Evolutionary conservation across 345 rosid genomes (phyloP), one percentile per base, ranked within the genome.

Genomic region (Salix viminalis): DNA sequence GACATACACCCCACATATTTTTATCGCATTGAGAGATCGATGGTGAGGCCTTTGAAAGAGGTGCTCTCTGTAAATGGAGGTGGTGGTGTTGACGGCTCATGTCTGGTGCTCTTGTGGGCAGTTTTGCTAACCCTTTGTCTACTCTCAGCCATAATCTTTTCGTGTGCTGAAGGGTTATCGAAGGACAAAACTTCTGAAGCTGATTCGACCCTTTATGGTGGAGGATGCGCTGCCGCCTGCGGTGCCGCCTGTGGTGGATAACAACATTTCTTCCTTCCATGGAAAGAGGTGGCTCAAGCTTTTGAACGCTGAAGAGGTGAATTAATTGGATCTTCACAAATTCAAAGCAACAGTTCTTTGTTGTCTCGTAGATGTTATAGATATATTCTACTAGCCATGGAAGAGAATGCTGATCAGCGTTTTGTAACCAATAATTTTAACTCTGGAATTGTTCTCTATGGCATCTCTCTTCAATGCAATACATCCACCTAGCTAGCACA

Each of bases 141-240:
- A 41, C 67, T 91, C 46, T 88, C 86, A 19, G 88, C 85, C 82
- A 72, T 86, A 21, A 61, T 92, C 73, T 86, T 90, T 64, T 82
- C 87, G 21, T 90, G 93, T 65, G 86, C 90, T 15, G 84, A 87
- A 8, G 94, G 93, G 28, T 82, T 60, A 11, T 79, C 91, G 30
- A 69, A 82, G 67, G 85, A 69, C 48, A 81, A 56, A 54, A 19
- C 79, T n/a, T 56, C 75, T 58, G 76, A 79, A 1, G 77, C 50
- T 1, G 81, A 82, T n/a, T 61, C 88, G 4, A 42, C 56, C 76
- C 6, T 46, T 62, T 77, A 71, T 6, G 89, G 84, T 6, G 87
- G 87, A 4, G 90, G 86, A 28, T 82, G 89, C 54, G 85, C 79
- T 0, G 92, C 83, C 0, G 91, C 75, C 3, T 88, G 91, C 5